Base-by-base conservation (phyloP, 2,329 filamentous ascomycete species). In the Penicillium italicum region DNA sequence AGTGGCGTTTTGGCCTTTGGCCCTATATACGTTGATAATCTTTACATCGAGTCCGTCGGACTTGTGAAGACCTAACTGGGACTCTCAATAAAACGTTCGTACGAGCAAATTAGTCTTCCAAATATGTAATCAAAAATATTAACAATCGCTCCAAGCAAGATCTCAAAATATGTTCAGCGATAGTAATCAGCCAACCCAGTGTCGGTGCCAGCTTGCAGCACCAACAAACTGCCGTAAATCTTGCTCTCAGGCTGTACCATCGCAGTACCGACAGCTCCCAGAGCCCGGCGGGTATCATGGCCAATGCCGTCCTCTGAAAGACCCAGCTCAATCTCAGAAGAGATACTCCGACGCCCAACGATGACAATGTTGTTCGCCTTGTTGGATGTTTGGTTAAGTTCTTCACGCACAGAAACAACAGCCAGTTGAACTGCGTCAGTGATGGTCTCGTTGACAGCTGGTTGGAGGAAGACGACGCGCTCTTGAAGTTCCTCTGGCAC, bases 281-380 rank as follows among this genome's bases (percentile, higher is more conserved):
- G 55, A 16, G 65, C 69, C 37, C 59, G 62, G 3, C 62, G 56
- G 1, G 69, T 65, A 26, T 74, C 72, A 6, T 61, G 47, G 2
- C 71, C 69, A 33, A 70, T 67, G 58, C 66, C 74, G 24, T 74
- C 68, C 58, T 81, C 77, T 40, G 63, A 56, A 48, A 65, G 24
- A 16, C 44, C 45, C 51, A 45, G 31, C 24, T 45, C 26, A n/a
- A 51, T 48, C 34, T 62, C 34, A 20, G 61, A 42, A 2, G 62
- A 38, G 49, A 59, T 58, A 50, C 65, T 58, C 26, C 77, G 70
- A 38, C 86, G 78, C 0, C 88, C 88, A 12, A 90, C 74, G 1
- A 92, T 78, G 16, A 92, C 77, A 22, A 92, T 76, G 66, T 91
- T 88, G 2, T 88, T 88, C 0, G 85, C 85, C 62, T 89, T 90